Evolutionary conservation across 2,329 filamentous ascomycete species (phyloP), one percentile per base, ranked within the genome.

Genomic region (Aureobasidium pullulans): DNA sequence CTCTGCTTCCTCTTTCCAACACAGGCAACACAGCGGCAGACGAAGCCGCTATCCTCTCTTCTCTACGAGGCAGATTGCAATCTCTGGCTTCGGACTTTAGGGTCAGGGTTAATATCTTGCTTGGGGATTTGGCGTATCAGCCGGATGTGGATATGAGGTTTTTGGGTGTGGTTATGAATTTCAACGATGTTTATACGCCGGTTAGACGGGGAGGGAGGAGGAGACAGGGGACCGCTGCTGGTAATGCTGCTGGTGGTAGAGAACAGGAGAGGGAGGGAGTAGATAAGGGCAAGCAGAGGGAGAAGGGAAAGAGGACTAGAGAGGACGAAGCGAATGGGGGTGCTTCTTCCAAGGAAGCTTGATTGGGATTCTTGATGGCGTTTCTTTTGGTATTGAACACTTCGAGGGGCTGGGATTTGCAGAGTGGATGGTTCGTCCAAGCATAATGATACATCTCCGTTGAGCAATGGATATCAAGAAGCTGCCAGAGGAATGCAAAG

Each of bases 151-250:
- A 99, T 72, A 90, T 99, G 85, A 82, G 93, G 58, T 97, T 97
- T 78, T 76, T 99, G 65, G 94, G 90, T 40, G 91, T 97, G 48
- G 89, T 94, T 42, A 97, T 99, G 90, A 99, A 97, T 75, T 99
- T 97, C 75, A 99, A 99, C 74, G 93, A 97, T 71, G 89, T 96
- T 29, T 97, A 97, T 73, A 84, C 89, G 73, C 89, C 90, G 13
- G 83, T 86, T 46, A 80, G 85, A 67, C 82, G 86, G 71, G 81
- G 61, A 37, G 52, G 40, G 68, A 63, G 46, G 16, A 48, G 57
- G 7, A 50, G 39, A 13, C 34, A 44, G 28, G 39, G 23, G 8
- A 10, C 11, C 11, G 53, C 16, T 7, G 23, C 23, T 23, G 23
- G 23, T 23, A 23, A 23, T 23, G 23, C 23, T 23, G 23, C 2